phyloP scores from a whole-genome alignment of 805 yeast genomes.

The Barnettozyma wickerhamii region DNA sequence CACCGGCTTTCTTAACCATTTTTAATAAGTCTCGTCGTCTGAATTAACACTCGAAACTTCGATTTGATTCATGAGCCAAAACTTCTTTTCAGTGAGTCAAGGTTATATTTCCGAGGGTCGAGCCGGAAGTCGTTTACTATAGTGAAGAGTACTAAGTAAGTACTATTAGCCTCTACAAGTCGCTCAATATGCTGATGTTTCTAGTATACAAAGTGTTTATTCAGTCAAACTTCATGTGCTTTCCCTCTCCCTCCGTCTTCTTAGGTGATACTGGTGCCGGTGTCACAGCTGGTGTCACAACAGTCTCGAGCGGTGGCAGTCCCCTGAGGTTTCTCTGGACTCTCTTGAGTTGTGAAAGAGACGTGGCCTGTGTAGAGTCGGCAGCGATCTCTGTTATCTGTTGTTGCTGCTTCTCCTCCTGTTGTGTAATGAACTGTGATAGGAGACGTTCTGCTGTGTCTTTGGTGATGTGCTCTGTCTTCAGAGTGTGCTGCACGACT shows the following conservation, averaged over 20 bases:
- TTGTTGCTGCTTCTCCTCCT: constrained; percentile 24
- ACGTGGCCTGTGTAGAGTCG: constrained; percentile 21
- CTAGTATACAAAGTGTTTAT: too few species aligned
- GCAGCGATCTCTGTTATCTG: constrained; percentile 2
- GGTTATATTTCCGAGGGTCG: too few species aligned
- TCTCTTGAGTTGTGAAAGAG: constrained; percentile 58
- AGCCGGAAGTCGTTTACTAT: too few species aligned
- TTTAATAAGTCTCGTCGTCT: neutral
- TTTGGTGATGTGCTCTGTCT: constrained; percentile 27
- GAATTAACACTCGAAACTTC: neutral
- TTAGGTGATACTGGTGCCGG: constrained; percentile 11
- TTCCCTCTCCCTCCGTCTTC: constrained; percentile 8
- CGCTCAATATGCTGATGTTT: too few species aligned
- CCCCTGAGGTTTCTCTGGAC: constrained; percentile 78
- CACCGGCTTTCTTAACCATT: constrained; percentile 60
- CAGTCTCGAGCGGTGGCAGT: constrained; percentile 53
- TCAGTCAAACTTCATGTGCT: constrained; percentile 22
- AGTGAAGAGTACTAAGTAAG: too few species aligned
- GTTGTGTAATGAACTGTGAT: constrained; percentile 36
- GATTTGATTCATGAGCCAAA: neutral
- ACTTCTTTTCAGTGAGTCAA: neutral
- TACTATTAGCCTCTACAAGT: too few species aligned
- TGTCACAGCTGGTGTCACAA: constrained; percentile 4
- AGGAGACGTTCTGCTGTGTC: constrained; percentile 43
- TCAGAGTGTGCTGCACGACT: constrained; percentile 17